These are phyloP conservation scores for Clitocybe nebularis DNA, from an alignment of 1,284 basidiomycete genomes.

Conservation along the genomic window DNA sequence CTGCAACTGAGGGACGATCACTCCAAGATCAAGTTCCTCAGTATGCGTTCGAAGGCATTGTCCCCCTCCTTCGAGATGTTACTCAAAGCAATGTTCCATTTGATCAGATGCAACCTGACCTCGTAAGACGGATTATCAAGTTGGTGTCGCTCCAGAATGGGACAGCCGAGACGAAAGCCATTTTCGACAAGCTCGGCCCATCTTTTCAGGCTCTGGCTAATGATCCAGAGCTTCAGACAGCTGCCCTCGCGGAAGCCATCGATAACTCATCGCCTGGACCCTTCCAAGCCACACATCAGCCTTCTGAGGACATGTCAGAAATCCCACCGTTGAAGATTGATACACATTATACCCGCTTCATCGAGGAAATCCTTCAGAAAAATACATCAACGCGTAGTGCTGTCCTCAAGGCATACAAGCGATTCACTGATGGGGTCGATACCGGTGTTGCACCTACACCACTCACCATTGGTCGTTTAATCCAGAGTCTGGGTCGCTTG, in stretches of 20 bases:
- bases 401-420: constrained; percentile 22
- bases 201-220: constrained; percentile 22
- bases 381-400: constrained; percentile 10
- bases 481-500: constrained; percentile 64
- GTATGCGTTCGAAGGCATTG: constrained; percentile 29
- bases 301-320: not conserved
- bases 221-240: constrained; percentile 13
- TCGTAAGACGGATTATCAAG: constrained; percentile 22
- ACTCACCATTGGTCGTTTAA: constrained; percentile 55
- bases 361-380: constrained; percentile 19
- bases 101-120: constrained; percentile 17
- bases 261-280: constrained; percentile 7
- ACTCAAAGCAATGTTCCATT: constrained; percentile 21
- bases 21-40: constrained; percentile 17
- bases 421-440: constrained; percentile 26
- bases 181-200: constrained; percentile 28
- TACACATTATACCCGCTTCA: constrained; percentile 9
- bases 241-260: constrained; percentile 7
- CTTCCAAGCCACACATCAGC: constrained; percentile 3
- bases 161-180: constrained; percentile 18
- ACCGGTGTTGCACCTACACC: constrained; percentile 49
- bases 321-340: constrained; percentile 10
- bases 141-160: constrained; percentile 22
- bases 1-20: constrained; percentile 15
- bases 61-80: constrained; percentile 31